These are phyloP conservation scores for Benincasa hispida DNA, from an alignment of 306 rosid genomes.

Conservation along the genomic window DNA sequence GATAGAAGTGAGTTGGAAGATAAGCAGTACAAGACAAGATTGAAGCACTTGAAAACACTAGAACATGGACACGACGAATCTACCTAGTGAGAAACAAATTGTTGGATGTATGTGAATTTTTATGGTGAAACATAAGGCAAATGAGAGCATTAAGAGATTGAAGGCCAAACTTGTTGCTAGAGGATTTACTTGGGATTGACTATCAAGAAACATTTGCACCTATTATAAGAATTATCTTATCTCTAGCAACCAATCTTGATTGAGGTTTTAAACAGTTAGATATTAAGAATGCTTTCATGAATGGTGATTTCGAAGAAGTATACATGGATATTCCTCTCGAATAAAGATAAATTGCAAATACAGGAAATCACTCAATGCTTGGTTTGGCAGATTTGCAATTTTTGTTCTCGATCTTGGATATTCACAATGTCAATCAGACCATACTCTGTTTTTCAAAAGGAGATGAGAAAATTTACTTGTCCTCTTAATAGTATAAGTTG, in stretches of 20 bases:
- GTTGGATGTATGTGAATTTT: too few species aligned
- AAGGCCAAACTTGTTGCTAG: too few species aligned
- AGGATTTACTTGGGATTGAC: too few species aligned
- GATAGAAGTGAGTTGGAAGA: too few species aligned
- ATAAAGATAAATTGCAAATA: background rate
- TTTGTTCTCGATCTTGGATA: background rate
- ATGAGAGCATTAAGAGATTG: too few species aligned
- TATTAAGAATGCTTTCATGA: background rate
- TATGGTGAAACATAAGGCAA: too few species aligned
- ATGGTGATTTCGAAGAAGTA: background rate
- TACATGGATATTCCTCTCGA: background rate
- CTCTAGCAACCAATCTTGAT: background rate
- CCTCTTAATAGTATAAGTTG: background rate
- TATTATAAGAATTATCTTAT: background rate
- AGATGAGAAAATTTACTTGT: background rate
- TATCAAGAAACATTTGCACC: too few species aligned
- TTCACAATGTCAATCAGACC: background rate
- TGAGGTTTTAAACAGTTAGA: background rate
- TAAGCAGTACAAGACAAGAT: too few species aligned
- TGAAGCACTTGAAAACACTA: too few species aligned
- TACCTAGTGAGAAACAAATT: too few species aligned
- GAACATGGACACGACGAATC: too few species aligned
- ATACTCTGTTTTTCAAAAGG: too few species aligned
- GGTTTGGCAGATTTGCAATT: background rate
- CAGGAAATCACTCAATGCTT: background rate